Conservation (phyloP, 495 filamentous ascomycete species). For the Barbatosphaeria neglecta region DNA sequence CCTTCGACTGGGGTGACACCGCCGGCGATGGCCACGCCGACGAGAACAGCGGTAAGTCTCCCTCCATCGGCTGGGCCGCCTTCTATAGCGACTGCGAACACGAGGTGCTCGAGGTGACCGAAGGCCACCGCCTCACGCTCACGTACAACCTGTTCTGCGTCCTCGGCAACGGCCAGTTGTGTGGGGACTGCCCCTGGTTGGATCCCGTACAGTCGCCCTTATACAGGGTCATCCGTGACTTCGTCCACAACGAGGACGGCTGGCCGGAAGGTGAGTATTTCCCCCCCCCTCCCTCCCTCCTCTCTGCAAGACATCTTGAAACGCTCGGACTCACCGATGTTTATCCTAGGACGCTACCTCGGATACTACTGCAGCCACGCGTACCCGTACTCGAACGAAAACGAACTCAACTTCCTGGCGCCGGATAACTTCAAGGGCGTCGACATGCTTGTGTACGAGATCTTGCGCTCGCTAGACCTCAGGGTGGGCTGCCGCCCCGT, state of each 20-base stretch:
- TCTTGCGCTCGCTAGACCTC: conserved; percentile 5
- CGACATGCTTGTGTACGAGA: conserved; percentile 8
- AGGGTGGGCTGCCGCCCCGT: conserved; percentile 1
- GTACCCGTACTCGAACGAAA: conserved; percentile 4
- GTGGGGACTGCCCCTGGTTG: not conserved
- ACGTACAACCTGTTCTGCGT: conserved; percentile 45
- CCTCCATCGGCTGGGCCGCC: conserved; percentile 41
- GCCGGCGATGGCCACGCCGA: not conserved
- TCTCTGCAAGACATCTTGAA: too few species aligned
- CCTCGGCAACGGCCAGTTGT: not conserved
- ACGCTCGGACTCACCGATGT: too few species aligned
- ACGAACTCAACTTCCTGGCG: conserved; percentile 1
- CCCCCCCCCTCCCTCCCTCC: too few species aligned
- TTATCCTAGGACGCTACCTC: conserved; percentile 1
- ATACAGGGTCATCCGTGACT: not conserved
- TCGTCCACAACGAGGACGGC: conserved; percentile 4
- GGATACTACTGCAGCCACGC: conserved; percentile 7
- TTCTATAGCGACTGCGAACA: conserved; percentile 54
- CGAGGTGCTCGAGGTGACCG: conserved; percentile 42
- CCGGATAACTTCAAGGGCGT: conserved; percentile 8
- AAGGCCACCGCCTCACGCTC: conserved; percentile 42
- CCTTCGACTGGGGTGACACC: conserved; percentile 34
- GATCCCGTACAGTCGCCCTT: conserved; percentile 1
- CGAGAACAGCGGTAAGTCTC: too few species aligned
- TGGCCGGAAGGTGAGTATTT: not conserved